Evolutionary conservation across 2,329 filamentous ascomycete genomes (phyloP), one percentile per base, ranked within the genome.

Genomic region (Fusarium hostae): DNA sequence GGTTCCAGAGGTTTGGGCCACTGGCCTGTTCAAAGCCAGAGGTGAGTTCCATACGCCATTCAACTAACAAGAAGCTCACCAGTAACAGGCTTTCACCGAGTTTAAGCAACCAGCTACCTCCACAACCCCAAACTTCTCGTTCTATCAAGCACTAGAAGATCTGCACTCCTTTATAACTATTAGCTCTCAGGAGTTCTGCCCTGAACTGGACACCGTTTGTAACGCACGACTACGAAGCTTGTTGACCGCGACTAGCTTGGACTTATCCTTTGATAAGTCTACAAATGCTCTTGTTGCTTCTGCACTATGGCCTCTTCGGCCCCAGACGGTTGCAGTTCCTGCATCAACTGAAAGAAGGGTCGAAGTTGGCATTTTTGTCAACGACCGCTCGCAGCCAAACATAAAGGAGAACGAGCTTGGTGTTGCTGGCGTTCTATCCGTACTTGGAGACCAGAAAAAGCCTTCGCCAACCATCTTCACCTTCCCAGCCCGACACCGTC

Each of bases 391-490:
- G 7, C 86, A 91, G 18, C 81, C 84, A 9, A 84, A 83, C 28
- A 84, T 88, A 18, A 90, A 94, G 64, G 83, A 88, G 0, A 89
- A 95, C 79, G 93, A 97, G 72, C 82, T 97, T 16, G 92, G 91
- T 40, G 86, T 97, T 41, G 90, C 91, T 9, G 95, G 95, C 5
- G 87, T 94, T 59, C 83, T 98, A 56, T 91, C 90, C 1, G 92
- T 97, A 5, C 82, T 98, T 1, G 93, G 94, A 26, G 88, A 95
- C 76, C 89, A 94, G 75, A 85, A 86, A 41, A 89, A 90, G 71
- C 89, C 93, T 15, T 92, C 92, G 41, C 87, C 92, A 4, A 92
- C 93, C 1, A 84, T 95, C 48, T 98, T 98, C 83, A 90, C 92
- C 45, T 96, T 97, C 72, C 91, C 93, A 4, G 90, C 94, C 5